Percentiles rank a stretch among this genome's conserved stretches.
Evolutionary conservation across 179 eudicot species (phyloP).

Genomic region (Patellifolia procumbens): DNA sequence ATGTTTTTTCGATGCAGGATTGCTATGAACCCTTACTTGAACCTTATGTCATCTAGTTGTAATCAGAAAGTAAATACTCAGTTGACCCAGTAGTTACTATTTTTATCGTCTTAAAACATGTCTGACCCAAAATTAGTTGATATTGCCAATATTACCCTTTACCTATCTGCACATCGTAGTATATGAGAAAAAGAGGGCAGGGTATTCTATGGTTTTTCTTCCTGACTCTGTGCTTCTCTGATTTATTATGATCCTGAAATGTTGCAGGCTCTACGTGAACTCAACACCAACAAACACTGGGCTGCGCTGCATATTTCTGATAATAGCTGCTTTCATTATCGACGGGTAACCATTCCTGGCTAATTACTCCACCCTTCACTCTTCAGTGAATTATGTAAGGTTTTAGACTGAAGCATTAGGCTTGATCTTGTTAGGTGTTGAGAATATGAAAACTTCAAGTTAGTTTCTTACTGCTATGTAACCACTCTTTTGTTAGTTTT

Average conservation of each 20-base stretch:
- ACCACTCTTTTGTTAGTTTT: too few species aligned
- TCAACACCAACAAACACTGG: conserved; percentile 60
- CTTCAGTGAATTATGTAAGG: background rate
- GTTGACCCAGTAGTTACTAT: background rate
- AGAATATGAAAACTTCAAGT: background rate
- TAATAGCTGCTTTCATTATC: conserved; percentile 86
- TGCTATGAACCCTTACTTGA: too few species aligned
- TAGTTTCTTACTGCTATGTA: background rate
- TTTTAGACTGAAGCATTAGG: background rate
- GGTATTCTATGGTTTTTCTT: background rate
- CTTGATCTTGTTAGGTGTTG: background rate
- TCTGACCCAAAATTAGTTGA: background rate
- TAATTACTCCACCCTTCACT: background rate
- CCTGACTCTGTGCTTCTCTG: background rate
- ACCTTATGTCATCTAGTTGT: too few species aligned
- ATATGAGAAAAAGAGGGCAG: background rate
- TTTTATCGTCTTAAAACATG: background rate
- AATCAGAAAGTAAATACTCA: too few species aligned
- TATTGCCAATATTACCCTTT: background rate
- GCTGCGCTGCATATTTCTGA: conserved; percentile 79
- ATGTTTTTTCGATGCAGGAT: too few species aligned
- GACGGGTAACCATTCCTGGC: conserved; percentile 46
- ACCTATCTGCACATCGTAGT: background rate
- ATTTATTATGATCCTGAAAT: conserved; percentile 13
- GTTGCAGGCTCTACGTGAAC: conserved; percentile 58